A percentile compares a stretch with the other conserved stretches of the same genome.
phyloP scores from a whole-genome alignment of 1,284 basidiomycete genomes.

The Vanrija sp. region DNA sequence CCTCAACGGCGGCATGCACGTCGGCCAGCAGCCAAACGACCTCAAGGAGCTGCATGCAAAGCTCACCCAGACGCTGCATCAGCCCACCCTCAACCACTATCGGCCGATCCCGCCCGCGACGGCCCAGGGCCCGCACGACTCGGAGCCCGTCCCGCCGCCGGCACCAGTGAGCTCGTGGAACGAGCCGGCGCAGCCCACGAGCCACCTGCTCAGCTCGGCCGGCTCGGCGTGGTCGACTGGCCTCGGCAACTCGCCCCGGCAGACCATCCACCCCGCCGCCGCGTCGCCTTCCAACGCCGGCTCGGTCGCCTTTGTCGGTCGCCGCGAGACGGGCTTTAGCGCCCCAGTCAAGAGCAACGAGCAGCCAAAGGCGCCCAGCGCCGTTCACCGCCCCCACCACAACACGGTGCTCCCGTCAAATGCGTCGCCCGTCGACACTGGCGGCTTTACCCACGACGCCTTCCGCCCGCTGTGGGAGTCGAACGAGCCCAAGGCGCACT shows the following conservation, averaged over 20 bases:
- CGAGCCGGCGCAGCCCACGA: slow-evolving; percentile 19
- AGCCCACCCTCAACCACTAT: slow-evolving; percentile 22
- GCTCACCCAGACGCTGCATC: slow-evolving; percentile 28
- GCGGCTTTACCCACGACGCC: slow-evolving; percentile 38
- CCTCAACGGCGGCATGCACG: slow-evolving; percentile 34
- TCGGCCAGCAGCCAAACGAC: slow-evolving; percentile 40
- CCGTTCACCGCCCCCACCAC: slow-evolving; percentile 25
- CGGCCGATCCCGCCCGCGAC: slow-evolving; percentile 32
- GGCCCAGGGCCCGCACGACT: slow-evolving; percentile 12
- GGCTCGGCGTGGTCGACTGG: slow-evolving; percentile 11
- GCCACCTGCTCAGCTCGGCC: slow-evolving; percentile 3
- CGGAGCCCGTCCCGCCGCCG: slow-evolving; percentile 33
- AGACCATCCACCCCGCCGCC: not conserved
- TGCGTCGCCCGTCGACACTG: slow-evolving; percentile 31
- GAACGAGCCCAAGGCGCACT: slow-evolving; percentile 6
- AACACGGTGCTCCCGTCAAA: slow-evolving; percentile 27
- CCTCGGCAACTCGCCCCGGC: slow-evolving; percentile 25
- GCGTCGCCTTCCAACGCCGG: not conserved
- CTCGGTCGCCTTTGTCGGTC: slow-evolving; percentile 6
- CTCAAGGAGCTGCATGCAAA: slow-evolving; percentile 37
- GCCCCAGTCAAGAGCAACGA: not conserved
- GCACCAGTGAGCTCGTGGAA: slow-evolving; percentile 46
- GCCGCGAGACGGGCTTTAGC: slow-evolving; percentile 27
- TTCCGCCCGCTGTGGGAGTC: slow-evolving; percentile 37
- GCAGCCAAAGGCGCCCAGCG: not conserved